Evolutionary conservation across 495 filamentous ascomycete species (phyloP).

Genomic region (Gamarada debralockiae): DNA sequence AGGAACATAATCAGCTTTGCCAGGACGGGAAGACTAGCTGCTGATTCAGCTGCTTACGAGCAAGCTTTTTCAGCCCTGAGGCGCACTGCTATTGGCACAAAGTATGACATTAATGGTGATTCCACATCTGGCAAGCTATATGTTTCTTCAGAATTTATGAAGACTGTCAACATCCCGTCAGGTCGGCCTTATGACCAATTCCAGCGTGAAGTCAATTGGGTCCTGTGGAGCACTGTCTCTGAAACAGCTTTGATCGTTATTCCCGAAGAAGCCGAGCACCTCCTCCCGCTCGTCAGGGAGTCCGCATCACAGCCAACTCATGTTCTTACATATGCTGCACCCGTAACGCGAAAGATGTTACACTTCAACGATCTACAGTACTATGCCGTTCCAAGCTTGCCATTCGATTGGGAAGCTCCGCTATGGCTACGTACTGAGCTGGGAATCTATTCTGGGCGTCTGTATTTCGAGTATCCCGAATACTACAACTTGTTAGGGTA

Average conservation of each 20-base stretch:
- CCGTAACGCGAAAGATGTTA: conserved; percentile 49
- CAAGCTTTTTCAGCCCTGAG: conserved; percentile 32
- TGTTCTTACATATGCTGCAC: conserved; percentile 49
- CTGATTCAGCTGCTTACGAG: conserved; percentile 21
- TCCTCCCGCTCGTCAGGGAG: conserved; percentile 34
- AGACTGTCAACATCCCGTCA: conserved; percentile 27
- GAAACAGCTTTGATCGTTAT: conserved; percentile 39
- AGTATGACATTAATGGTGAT: conserved; percentile 25
- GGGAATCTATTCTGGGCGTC: conserved; percentile 49
- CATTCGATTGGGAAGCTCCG: conserved; percentile 30
- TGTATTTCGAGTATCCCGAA: conserved; percentile 49
- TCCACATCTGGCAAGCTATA: conserved; percentile 26
- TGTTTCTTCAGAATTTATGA: conserved; percentile 37
- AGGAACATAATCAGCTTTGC: conserved; percentile 34
- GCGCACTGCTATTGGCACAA: conserved; percentile 31
- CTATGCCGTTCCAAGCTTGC: conserved; percentile 43
- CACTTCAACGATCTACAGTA: conserved; percentile 45
- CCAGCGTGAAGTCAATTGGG: conserved; percentile 46
- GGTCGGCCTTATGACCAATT: conserved; percentile 32
- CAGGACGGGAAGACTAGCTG: conserved; percentile 31
- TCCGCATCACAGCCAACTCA: conserved; percentile 23
- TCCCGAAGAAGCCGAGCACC: conserved; percentile 41
- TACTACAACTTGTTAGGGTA: conserved; percentile 13
- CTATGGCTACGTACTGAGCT: conserved; percentile 47
- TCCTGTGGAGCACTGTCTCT: conserved; percentile 35